phyloP scores from a whole-genome alignment of 2,329 filamentous ascomycete species.

The Colletotrichum sojae region DNA sequence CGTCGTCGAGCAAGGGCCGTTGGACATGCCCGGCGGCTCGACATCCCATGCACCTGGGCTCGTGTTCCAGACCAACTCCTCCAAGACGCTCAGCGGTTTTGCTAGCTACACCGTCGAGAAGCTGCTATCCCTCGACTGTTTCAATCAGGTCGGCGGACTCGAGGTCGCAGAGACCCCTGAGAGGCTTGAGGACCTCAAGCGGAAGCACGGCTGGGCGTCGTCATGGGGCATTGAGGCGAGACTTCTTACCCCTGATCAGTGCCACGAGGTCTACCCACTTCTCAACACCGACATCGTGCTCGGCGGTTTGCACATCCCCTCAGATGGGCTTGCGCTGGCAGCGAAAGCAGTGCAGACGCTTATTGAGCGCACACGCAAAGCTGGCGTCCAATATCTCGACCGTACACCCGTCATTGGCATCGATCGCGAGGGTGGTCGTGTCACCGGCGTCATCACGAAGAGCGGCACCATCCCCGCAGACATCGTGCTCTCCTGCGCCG shows the following conservation, averaged over 20 bases:
- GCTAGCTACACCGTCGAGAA: constrained; percentile 75
- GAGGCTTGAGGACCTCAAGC: constrained; percentile 72
- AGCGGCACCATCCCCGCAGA: constrained; percentile 67
- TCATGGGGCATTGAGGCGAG: constrained; percentile 73
- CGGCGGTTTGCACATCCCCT: constrained; percentile 72
- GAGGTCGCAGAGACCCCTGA: constrained; percentile 74
- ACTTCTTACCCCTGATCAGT: constrained; percentile 67
- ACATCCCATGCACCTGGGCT: constrained; percentile 76
- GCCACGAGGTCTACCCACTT: constrained; percentile 66
- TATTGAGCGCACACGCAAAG: constrained; percentile 68
- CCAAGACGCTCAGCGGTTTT: constrained; percentile 70
- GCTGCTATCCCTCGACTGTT: constrained; percentile 69
- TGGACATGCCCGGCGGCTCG: constrained; percentile 74
- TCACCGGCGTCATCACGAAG: constrained; percentile 69
- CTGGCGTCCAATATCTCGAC: constrained; percentile 71
- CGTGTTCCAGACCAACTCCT: constrained; percentile 74
- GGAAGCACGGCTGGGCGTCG: constrained; percentile 71
- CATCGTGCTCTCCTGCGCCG: constrained; percentile 74
- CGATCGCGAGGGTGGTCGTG: constrained; percentile 60
- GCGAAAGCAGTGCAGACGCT: constrained; percentile 73
- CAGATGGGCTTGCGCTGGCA: constrained; percentile 72
- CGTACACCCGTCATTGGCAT: constrained; percentile 72
- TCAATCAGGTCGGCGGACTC: constrained; percentile 75
- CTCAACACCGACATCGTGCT: constrained; percentile 67
- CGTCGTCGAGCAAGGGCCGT: constrained; percentile 74